These are phyloP conservation scores for Calonectria hongkongensis DNA, from an alignment of 2,329 filamentous ascomycete genomes.

Conservation along the genomic window DNA sequence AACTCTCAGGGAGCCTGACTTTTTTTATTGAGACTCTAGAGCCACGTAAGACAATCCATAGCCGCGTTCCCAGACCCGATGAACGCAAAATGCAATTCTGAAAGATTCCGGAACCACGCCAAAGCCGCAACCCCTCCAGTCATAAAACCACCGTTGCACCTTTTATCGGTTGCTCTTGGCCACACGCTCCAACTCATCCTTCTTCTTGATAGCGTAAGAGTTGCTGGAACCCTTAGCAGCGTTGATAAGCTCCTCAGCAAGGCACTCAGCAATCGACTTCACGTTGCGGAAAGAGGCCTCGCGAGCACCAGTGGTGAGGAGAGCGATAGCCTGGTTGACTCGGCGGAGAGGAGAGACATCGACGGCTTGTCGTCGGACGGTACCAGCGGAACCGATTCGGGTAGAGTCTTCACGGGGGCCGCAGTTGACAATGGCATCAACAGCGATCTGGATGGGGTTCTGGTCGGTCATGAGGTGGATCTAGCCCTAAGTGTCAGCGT, in stretches of 20 bases:
- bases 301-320: constrained; percentile 98
- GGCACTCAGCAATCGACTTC: constrained; percentile 99
- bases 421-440: constrained; percentile 99
- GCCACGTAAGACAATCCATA: constrained; percentile 65
- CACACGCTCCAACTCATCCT: constrained; percentile 99
- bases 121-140: constrained; percentile 63
- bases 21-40: constrained; percentile 67
- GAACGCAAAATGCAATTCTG: constrained; percentile 70
- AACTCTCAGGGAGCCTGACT: constrained; percentile 63
- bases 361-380: constrained; percentile 99
- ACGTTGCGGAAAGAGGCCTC: constrained; percentile 99
- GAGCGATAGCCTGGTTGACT: constrained; percentile 99
- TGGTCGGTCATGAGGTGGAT: constrained; percentile 99
- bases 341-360: constrained; percentile 99
- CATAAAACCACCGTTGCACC: constrained; percentile 59
- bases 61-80: constrained; percentile 66
- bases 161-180: constrained; percentile 99
- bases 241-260: constrained; percentile 99
- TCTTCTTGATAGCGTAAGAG: constrained; percentile 99
- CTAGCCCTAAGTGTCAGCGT: constrained; percentile 69
- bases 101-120: constrained; percentile 68
- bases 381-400: constrained; percentile 99
- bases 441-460: constrained; percentile 99
- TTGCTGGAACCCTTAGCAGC: constrained; percentile 99
- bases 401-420: constrained; percentile 99